A percentile compares a stretch with the other conserved stretches of the same genome.
phyloP scores from a whole-genome alignment of 495 filamentous ascomycete genomes.

The Podospora appendiculata region DNA sequence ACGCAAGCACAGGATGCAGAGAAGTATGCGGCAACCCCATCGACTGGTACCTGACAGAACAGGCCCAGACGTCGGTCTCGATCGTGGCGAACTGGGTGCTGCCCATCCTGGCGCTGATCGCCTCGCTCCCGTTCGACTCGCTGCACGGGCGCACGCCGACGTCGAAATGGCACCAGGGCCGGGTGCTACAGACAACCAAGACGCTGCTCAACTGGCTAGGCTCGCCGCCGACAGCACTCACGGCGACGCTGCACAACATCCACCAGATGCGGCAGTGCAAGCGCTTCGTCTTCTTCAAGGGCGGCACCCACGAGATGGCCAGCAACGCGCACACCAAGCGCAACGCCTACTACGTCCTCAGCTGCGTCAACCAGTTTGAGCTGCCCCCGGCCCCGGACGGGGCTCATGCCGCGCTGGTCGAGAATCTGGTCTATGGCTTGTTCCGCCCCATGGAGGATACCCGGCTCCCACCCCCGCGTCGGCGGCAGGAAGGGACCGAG shows the following conservation, averaged over 20 bases:
- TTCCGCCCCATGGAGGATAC: constrained; percentile 1
- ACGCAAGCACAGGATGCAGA: constrained; percentile 4
- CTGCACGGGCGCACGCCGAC: constrained; percentile 3
- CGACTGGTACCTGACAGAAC: constrained; percentile 9
- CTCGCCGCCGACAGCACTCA: constrained; percentile 11
- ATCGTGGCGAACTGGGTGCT: constrained; percentile 14
- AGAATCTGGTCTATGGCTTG: constrained; percentile 5
- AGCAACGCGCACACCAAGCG: not conserved
- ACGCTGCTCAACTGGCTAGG: constrained; percentile 13
- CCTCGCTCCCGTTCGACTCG: constrained; percentile 11
- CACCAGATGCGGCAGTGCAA: constrained; percentile 12
- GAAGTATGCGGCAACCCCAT: constrained; percentile 8
- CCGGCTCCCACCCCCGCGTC: too few relatives aligned
- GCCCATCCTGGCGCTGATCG: constrained; percentile 12
- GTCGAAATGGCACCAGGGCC: not conserved
- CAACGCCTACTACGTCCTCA: constrained; percentile 14
- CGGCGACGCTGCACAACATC: constrained; percentile 14
- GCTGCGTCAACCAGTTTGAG: constrained; percentile 11
- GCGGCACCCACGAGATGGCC: not conserved
- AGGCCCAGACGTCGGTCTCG: not conserved
- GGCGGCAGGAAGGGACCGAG: too few relatives aligned
- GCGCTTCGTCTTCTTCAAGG: not conserved
- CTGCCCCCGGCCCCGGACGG: not conserved
- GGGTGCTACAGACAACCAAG: not conserved
- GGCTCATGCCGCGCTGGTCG: not conserved